Percentiles rank a stretch among this genome's conserved stretches.
Conservation (phyloP, 2,329 filamentous ascomycete genomes). For the Nothophaeocryptopus gaeumannii region DNA sequence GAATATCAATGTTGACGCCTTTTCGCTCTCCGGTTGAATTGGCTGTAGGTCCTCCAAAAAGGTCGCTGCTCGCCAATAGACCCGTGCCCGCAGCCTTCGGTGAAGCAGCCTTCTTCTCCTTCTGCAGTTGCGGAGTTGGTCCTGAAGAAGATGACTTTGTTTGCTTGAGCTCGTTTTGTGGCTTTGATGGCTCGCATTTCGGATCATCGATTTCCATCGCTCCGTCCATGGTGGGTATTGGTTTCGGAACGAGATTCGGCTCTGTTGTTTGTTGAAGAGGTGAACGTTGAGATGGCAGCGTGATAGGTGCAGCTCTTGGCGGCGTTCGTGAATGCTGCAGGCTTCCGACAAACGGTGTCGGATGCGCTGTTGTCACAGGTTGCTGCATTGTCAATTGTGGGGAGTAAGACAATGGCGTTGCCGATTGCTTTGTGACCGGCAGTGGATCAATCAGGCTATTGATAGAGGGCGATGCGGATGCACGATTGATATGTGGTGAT, state of each 20-base stretch:
- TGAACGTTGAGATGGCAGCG: neutral
- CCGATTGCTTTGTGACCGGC: slow-evolving; percentile 34
- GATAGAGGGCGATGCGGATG: slow-evolving; percentile 89
- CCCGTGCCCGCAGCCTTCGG: slow-evolving; percentile 58
- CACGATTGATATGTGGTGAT: slow-evolving; percentile 58
- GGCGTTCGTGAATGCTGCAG: slow-evolving; percentile 23
- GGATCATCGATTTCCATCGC: slow-evolving; percentile 34
- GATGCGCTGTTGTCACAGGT: slow-evolving; percentile 9
- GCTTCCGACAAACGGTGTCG: slow-evolving; percentile 19
- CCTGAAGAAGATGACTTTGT: slow-evolving; percentile 30
- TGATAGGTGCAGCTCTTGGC: slow-evolving; percentile 14
- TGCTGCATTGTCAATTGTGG: slow-evolving; percentile 25
- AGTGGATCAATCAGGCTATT: slow-evolving; percentile 81
- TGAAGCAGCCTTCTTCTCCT: slow-evolving; percentile 16
- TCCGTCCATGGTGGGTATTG: slow-evolving; percentile 25
- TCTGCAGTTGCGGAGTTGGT: slow-evolving; percentile 40
- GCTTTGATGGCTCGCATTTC: slow-evolving; percentile 17
- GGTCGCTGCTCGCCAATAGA: slow-evolving; percentile 59
- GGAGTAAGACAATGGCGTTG: slow-evolving; percentile 30
- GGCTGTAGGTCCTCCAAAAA: slow-evolving; percentile 55
- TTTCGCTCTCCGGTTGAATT: slow-evolving; percentile 41
- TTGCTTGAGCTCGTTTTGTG: slow-evolving; percentile 20
- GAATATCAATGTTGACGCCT: slow-evolving; percentile 78
- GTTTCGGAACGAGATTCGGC: slow-evolving; percentile 7
- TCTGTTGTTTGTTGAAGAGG: slow-evolving; percentile 15